Evolutionary conservation across 2,329 filamentous ascomycete species (phyloP), one percentile per base, ranked within the genome.

Genomic region (Macrophomina pseudophaseolina): DNA sequence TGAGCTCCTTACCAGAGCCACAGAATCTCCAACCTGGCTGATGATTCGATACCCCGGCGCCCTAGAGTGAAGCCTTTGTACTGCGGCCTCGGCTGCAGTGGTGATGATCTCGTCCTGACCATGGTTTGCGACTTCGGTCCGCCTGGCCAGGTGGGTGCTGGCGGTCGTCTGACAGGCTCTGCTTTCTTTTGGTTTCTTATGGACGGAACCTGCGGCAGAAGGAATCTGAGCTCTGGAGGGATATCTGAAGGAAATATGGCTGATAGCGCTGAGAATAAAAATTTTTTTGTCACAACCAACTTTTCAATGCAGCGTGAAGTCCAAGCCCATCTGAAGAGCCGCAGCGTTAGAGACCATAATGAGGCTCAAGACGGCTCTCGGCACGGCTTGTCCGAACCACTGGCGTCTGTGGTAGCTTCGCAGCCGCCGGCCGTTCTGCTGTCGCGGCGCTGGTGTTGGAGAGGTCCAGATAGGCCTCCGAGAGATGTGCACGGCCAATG

Each of bases 61-160:
- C 90, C 89, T 88, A 92, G 91, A 93, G 91, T 95, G 91, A 94
- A 90, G 81, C 85, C 85, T 81, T 23, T 75, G 82, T 67, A 85
- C 78, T 81, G 68, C 82, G 84, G 80, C 86, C 89, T 89, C 91
- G 91, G 88, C 94, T 90, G 90, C 87, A 89, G 90, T 89, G 90
- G 89, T 93, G 91, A 96, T 95, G 93, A 96, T 95, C 92, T 95
- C 91, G 85, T 89, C 91, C 91, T 90, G 82, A 85, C 84, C 78
- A 76, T 76, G 70, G 72, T 82, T 85, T 90, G 86, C 86, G 88
- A 88, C 88, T 89, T 93, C 83, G 91, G 91, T 89, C 90, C 86
- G 87, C 83, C 81, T 84, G 82, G 81, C 83, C 18, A 51, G 91
- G 91, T 91, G 91, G 91, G 91, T 87, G 86, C 86, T 84, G 91